Percentiles rank a stretch among this genome's conserved stretches.
phyloP scores from a whole-genome alignment of 345 rosid genomes.

The Linum lewisii region DNA sequence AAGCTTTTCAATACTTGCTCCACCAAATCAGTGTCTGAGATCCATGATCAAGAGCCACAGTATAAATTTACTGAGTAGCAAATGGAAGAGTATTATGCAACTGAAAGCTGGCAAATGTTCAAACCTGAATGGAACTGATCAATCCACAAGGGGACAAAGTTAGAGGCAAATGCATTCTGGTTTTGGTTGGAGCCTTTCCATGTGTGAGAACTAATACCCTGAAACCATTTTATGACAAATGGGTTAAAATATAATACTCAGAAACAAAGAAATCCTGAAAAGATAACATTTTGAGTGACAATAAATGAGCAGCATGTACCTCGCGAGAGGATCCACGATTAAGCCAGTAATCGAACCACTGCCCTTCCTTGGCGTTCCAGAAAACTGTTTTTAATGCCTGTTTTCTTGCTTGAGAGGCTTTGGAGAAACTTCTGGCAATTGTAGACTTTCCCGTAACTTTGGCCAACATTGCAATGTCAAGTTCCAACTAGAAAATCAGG shows the following conservation, averaged over 20 bases:
- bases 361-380: conserved; percentile 67
- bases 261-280: not conserved
- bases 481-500: conserved; percentile 64
- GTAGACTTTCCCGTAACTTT: conserved; percentile 36
- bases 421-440: conserved; percentile 32
- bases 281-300: not conserved
- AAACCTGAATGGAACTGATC: conserved; percentile 60
- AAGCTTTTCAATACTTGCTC: conserved; percentile 47
- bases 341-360: conserved; percentile 90
- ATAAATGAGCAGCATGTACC: conserved; percentile 15
- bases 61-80: not conserved
- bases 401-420: conserved; percentile 52
- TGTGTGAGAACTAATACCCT: conserved; percentile 35
- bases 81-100: not conserved
- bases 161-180: conserved; percentile 60
- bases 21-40: conserved; percentile 43
- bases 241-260: not conserved
- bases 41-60: conserved; percentile 13
- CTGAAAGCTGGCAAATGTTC: not conserved
- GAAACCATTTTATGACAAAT: not conserved
- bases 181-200: conserved; percentile 61
- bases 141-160: conserved; percentile 79
- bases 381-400: conserved; percentile 48
- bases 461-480: conserved; percentile 64
- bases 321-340: conserved; percentile 12